Base-by-base conservation (phyloP, 2,329 filamentous ascomycete genomes). In the Venturia pyrina region DNA sequence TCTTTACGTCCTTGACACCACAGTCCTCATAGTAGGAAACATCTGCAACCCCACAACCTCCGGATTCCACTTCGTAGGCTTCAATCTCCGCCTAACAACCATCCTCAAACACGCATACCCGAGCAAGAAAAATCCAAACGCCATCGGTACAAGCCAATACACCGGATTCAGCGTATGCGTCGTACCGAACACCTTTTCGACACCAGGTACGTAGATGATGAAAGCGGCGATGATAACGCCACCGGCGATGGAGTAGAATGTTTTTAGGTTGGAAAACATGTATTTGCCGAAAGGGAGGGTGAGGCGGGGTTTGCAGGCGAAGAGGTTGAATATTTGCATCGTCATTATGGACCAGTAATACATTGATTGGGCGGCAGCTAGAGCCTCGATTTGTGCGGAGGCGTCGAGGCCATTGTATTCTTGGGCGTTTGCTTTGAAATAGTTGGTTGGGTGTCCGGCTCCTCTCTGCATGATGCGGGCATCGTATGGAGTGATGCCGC, bases 401-500 rank as follows among this genome's bases (percentile, higher is more conserved):
- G 40, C 63, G 34, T 64, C 48, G 32, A 64, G 63, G 7, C 63
- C 63, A 32, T 64, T 59, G 63, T 56, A 64, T 11, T 46, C 17
- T 21, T 19, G 2, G 24, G 63, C 63, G 11, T 37, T 34, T 15
- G 6, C 15, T 6, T 21, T 64, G 28, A 34, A 64, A 46, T 64
- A 64, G 28, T 64, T 53, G 7, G 63, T 64, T 37, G 63, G 63
- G 24, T n/a, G 19, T 17, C 44, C 48, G n/a, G 43, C n/a, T n/a
- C 63, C 63, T 64, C 59, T 64, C 19, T 64, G 63, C 63, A 64
- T 64, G 32, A 37, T 64, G 21, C 19, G 21, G 11, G 63, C 48
- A 40, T 64, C 63, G 10, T 13, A n/a, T 15, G 46, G 63, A 28
- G 7, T 56, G 32, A 64, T 64, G 6, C 63, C 63, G n/a, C 46